Conservation (phyloP, 345 rosid genomes). For the Excoecaria cochinchinensis region DNA sequence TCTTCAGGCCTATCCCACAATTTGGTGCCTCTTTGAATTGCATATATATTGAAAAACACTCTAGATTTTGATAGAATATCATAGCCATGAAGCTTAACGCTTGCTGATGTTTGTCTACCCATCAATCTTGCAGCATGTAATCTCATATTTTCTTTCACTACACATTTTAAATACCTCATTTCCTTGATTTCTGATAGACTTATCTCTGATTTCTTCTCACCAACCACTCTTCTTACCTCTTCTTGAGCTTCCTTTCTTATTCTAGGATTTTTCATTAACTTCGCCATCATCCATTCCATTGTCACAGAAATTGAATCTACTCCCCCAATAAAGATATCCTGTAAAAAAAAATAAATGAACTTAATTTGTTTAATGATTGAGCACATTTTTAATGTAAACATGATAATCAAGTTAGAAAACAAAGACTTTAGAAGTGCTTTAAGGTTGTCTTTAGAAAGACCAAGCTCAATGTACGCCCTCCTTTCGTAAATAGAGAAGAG, state of each 20-base stretch:
- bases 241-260: constrained; percentile 19
- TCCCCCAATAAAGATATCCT: constrained; percentile 28
- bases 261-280: constrained; percentile 20
- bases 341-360: background rate
- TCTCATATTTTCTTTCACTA: constrained; percentile 10
- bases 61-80: constrained; percentile 14
- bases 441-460: constrained; percentile 10
- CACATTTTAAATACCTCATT: constrained; percentile 6
- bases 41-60: constrained; percentile 1
- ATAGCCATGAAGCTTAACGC: constrained; percentile 8
- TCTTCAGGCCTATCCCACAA: too few relatives aligned
- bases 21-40: too few relatives aligned
- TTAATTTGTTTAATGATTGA: too few relatives aligned
- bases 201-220: background rate
- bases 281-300: constrained; percentile 30
- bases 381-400: too few relatives aligned
- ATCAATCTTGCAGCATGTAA: constrained; percentile 5
- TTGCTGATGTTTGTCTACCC: constrained; percentile 5
- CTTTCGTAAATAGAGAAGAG: constrained; percentile 12
- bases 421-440: constrained; percentile 10
- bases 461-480: background rate
- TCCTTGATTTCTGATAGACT: background rate
- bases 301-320: constrained; percentile 10
- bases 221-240: constrained; percentile 17
- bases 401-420: too few relatives aligned